Evolutionary conservation across 2,329 filamentous ascomycete genomes (phyloP), one percentile per base, ranked within the genome.

Genomic region (Colletotrichum sp.): DNA sequence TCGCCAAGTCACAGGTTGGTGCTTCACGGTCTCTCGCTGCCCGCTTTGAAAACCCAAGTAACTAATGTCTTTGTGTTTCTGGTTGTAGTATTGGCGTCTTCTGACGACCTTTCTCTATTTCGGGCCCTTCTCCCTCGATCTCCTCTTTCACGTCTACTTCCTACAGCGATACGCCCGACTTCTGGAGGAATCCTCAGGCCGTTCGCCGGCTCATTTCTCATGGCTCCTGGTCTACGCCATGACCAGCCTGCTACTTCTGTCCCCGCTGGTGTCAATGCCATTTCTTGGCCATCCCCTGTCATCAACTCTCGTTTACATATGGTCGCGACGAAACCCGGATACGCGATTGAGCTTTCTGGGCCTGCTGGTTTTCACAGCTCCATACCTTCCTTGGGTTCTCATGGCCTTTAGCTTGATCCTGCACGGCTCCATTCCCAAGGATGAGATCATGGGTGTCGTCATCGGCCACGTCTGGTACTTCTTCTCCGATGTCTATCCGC

Each of bases 401-500:
- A 96, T 98, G 91, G 93, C 91, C 0, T 98, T 99, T 85, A 98
- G 95, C 82, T 88, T 98, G 61, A 90, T 98, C n/a, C 90, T 98
- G 83, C 96, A 98, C 83, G 95, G 95, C 8, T 94, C 91, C 7
- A 90, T 98, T 57, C 97, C 97, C 6, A 98, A 98, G 85, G 97
- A 98, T 83, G 97, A 99, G 87, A 94, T 99, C 78, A 95, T 98
- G 87, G 97, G 97, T 6, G 95, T 98, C 19, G 92, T 97, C 12
- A 96, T 98, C 52, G 97, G 97, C 12, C 97, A 99, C 85, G 90
- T 98, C 55, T 98, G 96, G 94, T 99, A 98, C 85, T 99, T 98
- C 87, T 98, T 98, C 85, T 95, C 93, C 75, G 97, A 99, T 83
- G 96, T 99, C 19, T 99, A 98, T 84, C 97, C 97, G 5, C 94